phyloP scores from a whole-genome alignment of 441 rosid species.

The Erodium texanum region DNA sequence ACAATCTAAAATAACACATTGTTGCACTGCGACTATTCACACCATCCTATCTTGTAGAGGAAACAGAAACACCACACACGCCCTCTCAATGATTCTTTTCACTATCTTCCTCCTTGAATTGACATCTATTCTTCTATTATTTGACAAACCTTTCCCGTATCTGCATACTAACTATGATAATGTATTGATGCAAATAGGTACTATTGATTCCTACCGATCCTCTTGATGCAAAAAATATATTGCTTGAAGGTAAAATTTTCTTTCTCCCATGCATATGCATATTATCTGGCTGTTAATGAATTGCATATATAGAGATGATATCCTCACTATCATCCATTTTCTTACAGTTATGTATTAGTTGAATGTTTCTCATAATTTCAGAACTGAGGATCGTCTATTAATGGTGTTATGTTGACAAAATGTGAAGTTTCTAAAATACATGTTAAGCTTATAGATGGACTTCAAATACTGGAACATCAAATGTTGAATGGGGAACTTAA shows the following conservation, averaged over 20 bases:
- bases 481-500: too few species aligned
- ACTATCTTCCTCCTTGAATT: not conserved
- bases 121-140: conserved; percentile 5
- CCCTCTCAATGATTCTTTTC: conserved; percentile 2
- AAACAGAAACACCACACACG: not conserved
- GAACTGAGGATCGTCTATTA: not conserved
- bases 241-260: conserved; percentile 74
- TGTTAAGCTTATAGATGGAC: not conserved
- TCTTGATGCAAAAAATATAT: conserved; percentile 84
- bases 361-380: conserved; percentile 8
- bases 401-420: not conserved
- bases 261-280: conserved; percentile 4
- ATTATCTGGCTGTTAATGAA: not conserved
- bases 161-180: conserved; percentile 12
- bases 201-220: conserved; percentile 86
- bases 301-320: not conserved
- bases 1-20: not conserved
- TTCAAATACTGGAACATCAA: too few species aligned
- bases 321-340: not conserved
- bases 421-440: not conserved
- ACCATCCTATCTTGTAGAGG: not conserved
- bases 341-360: not conserved
- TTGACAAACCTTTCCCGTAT: not conserved
- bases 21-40: not conserved
- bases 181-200: conserved; percentile 32